Percentiles rank a stretch among this genome's conserved stretches.
Evolutionary conservation across 257 asterid genomes (phyloP).

Genomic region (Henckelia pumila): DNA sequence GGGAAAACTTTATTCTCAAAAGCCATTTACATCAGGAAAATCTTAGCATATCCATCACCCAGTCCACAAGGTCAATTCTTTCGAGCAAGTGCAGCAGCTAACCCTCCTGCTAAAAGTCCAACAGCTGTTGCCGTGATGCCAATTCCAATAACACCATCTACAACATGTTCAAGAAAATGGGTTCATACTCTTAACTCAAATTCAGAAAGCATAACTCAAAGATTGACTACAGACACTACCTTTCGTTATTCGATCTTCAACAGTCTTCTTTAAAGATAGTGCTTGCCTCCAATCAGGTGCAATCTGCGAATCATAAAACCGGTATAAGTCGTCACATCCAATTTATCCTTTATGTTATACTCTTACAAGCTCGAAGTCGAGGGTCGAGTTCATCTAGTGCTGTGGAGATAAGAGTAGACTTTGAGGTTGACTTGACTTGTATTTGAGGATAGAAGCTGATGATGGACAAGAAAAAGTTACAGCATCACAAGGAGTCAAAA

Average conservation of each 20-base stretch:
- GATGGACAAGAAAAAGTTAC: neutral
- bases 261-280: slow-evolving; percentile 50
- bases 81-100: slow-evolving; percentile 64
- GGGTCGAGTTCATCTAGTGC: neutral
- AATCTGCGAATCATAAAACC: slow-evolving; percentile 37
- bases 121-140: slow-evolving; percentile 65
- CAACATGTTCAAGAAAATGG: slow-evolving; percentile 11
- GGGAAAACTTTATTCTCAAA: neutral
- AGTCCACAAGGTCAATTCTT: slow-evolving; percentile 30
- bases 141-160: slow-evolving; percentile 82
- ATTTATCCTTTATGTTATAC: no score
- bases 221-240: slow-evolving; percentile 29
- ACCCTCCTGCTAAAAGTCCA: slow-evolving; percentile 62
- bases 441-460: neutral
- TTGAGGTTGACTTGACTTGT: no score
- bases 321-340: neutral
- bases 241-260: slow-evolving; percentile 64
- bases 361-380: neutral
- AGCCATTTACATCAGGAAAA: neutral
- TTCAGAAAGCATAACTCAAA: neutral
- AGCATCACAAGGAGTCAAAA: neutral
- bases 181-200: neutral
- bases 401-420: neutral
- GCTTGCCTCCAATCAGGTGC: slow-evolving; percentile 85
- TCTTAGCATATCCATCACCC: no score